Percentiles rank a stretch among this genome's conserved stretches.
These are phyloP conservation scores for Amaranthus tricolor DNA, from an alignment of 179 eudicot species.

Conservation along the genomic window DNA sequence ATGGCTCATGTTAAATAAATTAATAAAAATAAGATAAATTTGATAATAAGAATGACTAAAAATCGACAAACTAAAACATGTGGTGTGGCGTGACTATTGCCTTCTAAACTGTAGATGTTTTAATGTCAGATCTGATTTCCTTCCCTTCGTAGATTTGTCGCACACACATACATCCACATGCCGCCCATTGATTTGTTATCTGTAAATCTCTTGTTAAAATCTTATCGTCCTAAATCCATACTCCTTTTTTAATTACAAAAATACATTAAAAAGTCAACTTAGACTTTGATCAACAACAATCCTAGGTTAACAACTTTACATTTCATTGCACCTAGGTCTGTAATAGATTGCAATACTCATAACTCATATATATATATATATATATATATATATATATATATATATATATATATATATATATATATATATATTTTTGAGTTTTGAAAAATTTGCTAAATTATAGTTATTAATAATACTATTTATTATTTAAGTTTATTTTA, in stretches of 20 bases:
- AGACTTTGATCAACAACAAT: not conserved
- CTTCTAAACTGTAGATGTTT: not conserved
- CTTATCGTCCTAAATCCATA: not conserved
- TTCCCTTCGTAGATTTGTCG: constrained; percentile 3
- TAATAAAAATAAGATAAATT: too few relatives aligned
- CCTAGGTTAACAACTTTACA: not conserved
- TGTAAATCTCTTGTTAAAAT: not conserved
- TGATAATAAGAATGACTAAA: not conserved
- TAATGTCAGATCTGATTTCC: constrained; percentile 1
- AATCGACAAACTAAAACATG: not conserved
- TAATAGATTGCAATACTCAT: too few relatives aligned
- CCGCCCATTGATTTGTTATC: not conserved
- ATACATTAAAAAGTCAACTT: not conserved
- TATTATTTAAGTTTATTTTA: too few relatives aligned
- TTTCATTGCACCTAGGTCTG: too few relatives aligned
- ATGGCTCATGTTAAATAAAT: too few relatives aligned
- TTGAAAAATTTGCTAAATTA: too few relatives aligned
- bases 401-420: too few relatives aligned
- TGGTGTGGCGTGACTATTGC: constrained; percentile 5
- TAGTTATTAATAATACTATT: too few relatives aligned
- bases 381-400: too few relatives aligned
- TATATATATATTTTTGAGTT: too few relatives aligned
- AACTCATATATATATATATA: too few relatives aligned
- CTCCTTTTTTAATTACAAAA: not conserved
- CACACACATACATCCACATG: not conserved